Evolutionary conservation across 1,284 basidiomycete genomes (phyloP), one percentile per base, ranked within the genome.

Genomic region (Uromyces viciae-fabae): DNA sequence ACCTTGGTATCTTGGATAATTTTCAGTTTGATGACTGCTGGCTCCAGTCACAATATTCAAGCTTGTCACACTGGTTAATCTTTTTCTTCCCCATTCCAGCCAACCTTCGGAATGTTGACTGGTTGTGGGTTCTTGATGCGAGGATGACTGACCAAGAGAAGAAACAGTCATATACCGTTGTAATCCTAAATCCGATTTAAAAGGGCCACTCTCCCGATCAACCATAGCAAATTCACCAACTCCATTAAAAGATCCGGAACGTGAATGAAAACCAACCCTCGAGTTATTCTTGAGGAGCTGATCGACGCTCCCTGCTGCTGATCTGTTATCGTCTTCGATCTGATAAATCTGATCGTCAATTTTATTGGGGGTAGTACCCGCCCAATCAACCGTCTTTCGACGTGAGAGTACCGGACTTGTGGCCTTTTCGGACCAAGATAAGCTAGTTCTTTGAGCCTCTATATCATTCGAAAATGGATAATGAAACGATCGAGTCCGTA

Each of bases 21-120:
- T 15, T 14, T 14, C 56, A 31, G 25, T 17, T 22, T 22, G 17
- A 40, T 25, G 36, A 60, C 43, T 52, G 43, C 58, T 4, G n/a
- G 22, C 22, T 33, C 36, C n/a, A 52, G 33, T 14, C 33, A 72
- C 58, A 19, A 81, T 33, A 49, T 81, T 73, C 33, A 81, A 49
- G 68, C 79, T 81, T 17, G 79, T 81, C 46, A 81, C 79, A 66
- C 79, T 81, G 28, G 79, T 81, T 46, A 81, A 54, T 25, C 79
- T 40, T 54, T 81, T 81, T 52, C 79, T 54, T 17, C 79, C 79
- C 79, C 79, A 81, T 49, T 81, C 79, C 4, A 81, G 46, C 79
- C 79, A 81, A 28, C 72, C 71, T 43, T 81, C 79, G 40, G 8
- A 9, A 11, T 33, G 31, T 8, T 54, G 71, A 33, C 19, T 54